Percentiles rank a stretch among this genome's conserved stretches.
These are phyloP conservation scores for Darksidea phi DNA, from an alignment of 495 filamentous ascomycete genomes.

Conservation along the genomic window DNA sequence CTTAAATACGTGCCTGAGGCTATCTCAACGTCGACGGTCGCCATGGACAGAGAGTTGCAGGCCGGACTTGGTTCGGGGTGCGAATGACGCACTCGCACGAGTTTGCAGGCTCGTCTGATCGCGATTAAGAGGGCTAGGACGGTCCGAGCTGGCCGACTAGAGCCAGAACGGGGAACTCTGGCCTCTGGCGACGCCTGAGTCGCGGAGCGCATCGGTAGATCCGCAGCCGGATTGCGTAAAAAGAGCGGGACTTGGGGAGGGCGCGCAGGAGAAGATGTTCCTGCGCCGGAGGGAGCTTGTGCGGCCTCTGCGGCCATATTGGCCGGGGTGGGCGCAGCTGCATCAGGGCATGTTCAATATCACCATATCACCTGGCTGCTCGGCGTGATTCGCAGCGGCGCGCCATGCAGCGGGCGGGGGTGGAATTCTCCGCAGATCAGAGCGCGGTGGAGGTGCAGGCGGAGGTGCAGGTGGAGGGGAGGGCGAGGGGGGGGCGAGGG, in stretches of 20 bases:
- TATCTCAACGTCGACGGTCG: conserved; percentile 1
- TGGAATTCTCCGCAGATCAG: not conserved
- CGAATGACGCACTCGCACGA: no score
- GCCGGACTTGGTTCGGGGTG: no score
- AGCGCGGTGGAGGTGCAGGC: not conserved
- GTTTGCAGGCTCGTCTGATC: no score
- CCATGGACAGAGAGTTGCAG: not conserved
- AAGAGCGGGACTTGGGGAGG: not conserved
- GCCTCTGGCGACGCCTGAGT: not conserved
- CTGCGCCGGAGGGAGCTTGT: not conserved
- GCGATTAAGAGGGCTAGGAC: no score
- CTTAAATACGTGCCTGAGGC: not conserved
- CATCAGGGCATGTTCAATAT: not conserved
- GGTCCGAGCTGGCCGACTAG: no score
- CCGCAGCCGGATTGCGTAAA: not conserved
- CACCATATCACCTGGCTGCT: not conserved
- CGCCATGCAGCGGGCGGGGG: not conserved
- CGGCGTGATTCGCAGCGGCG: not conserved
- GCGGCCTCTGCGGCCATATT: not conserved
- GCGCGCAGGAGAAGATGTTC: not conserved
- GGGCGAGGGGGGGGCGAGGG: not conserved
- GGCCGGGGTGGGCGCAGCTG: not conserved
- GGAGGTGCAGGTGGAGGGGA: not conserved
- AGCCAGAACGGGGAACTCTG: no score
- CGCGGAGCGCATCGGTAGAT: conserved; percentile 11